Base-by-base conservation (phyloP, 306 rosid species). In the Erythrophleum fordii region DNA sequence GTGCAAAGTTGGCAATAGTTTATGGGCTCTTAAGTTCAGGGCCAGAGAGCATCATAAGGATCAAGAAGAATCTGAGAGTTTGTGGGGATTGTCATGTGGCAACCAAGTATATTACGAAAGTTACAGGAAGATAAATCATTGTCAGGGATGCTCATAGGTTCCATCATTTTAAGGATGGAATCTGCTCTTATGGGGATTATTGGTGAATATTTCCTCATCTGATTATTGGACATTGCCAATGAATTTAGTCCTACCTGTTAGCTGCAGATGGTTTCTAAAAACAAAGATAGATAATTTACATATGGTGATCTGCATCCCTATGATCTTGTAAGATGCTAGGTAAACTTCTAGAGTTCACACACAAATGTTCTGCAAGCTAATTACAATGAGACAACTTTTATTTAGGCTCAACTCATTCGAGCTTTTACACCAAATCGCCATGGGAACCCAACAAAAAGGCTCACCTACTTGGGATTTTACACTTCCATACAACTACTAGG, bases 1-100 rank as follows among this genome's bases (percentile, higher is more conserved):
- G 88, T 72, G 86, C 83, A 87, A 88, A 88, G 79, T 83, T 87
- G 71, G 90, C 88, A 8, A 79, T 87, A 13, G 82, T 67, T 71
- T 84, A 75, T 35, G 90, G 88, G 60, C 80, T 81, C 17, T 69
- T 84, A 48, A 81, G 70, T 48, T 35, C 75, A 9, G 64, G 51
- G 62, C 73, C 69, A 10, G 85, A 64, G 48, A 82, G 73, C 25
- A 34, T 82, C 28, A 73, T 85, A 45, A 80, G 86, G 72, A 78
- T 87, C 11, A 81, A 18, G 48, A 87, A 87, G 71, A 87, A 84
- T 75, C 86, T 84, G 44, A 85, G 88, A 68, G 84, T 84, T 49
- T 87, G 88, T 65, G 90, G 82, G 49, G 90, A 87, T 71, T 81
- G 90, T 51, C 90, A 84, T 71, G 55, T 72, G 7, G 81, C 81